Base-by-base conservation (phyloP, 176 grass and related monocot species). In the Avena atlantica region DNA sequence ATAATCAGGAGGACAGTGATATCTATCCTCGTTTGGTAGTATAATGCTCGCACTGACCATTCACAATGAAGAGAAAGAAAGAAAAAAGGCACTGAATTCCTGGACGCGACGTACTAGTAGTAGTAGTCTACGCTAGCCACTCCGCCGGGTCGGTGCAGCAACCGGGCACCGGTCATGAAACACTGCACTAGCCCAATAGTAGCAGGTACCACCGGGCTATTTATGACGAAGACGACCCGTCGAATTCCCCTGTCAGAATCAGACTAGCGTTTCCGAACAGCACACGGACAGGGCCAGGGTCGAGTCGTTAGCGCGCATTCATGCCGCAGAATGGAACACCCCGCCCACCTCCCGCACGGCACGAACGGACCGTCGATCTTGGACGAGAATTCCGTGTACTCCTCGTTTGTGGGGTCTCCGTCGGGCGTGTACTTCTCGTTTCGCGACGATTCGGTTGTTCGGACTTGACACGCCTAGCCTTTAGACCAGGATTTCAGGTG, bases 291-390 rank as follows among this genome's bases (percentile, higher is more conserved):
- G 45, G 70, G 31, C 61, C 10, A 20, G 40, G 40, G 40, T 50
- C 17, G 63, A 70, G 84, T 59, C n/a, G 72, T 83, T 78, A 79
- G 23, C 55, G 51, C 10, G n/a, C 89, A 87, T 87, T 91, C 75
- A 84, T 84, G 67, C 12, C 40, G 12, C 19, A 25, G 89, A 68
- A 49, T 80, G 77, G 68, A 87, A 91, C 89, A 2, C 17, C 49
- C 76, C 27, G 27, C 27, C 27, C 50, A 62, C 85, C 75, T 3
- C 21, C 6, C 40, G 40, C 40, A 42, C 40, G 40, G 40, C 40
- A 7, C 6, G 40, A 6, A 40, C 37, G 37, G 37, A 40, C 37
- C 37, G 37, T 42, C 40, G 40, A 42, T 8, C 40, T 42, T 42
- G 40, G 40, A 8, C 40, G 40, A 42, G 40, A 42, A 42, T 42